phyloP scores from a whole-genome alignment of 169 alveolate species.

The Ichthyophthirius multifiliis region DNA sequence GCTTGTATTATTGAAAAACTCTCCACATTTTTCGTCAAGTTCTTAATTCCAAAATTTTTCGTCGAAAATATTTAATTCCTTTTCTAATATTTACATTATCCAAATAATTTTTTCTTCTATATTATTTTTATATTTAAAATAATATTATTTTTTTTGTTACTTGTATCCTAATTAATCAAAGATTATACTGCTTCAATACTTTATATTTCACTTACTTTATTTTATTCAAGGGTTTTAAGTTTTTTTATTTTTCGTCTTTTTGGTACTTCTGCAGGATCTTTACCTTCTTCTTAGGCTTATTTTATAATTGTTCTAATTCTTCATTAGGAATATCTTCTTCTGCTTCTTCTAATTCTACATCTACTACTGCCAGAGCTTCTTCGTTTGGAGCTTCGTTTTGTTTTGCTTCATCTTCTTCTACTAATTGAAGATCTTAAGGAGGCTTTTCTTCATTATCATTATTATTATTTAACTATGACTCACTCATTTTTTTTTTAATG shows the following conservation, averaged over 20 bases:
- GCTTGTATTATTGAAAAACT: not conserved
- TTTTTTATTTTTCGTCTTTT: not conserved
- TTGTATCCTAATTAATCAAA: not conserved
- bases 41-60: slow-evolving; percentile 14
- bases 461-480: no score
- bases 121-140: no score
- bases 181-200: not conserved
- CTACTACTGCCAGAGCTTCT: no score
- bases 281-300: slow-evolving; percentile 19
- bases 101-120: not conserved
- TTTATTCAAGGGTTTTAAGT: slow-evolving; percentile 1
- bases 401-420: no score
- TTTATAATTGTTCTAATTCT: slow-evolving; percentile 22
- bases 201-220: not conserved
- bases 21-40: not conserved
- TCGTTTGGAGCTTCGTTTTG: no score
- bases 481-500: no score
- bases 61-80: slow-evolving; percentile 1
- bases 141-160: not conserved
- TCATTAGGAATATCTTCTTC: slow-evolving; percentile 30
- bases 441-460: no score
- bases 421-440: no score
- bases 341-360: slow-evolving; percentile 13
- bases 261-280: slow-evolving; percentile 21
- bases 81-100: not conserved